Conservation (phyloP, 2,329 filamentous ascomycete species). For the Coniochaeta sp. region DNA sequence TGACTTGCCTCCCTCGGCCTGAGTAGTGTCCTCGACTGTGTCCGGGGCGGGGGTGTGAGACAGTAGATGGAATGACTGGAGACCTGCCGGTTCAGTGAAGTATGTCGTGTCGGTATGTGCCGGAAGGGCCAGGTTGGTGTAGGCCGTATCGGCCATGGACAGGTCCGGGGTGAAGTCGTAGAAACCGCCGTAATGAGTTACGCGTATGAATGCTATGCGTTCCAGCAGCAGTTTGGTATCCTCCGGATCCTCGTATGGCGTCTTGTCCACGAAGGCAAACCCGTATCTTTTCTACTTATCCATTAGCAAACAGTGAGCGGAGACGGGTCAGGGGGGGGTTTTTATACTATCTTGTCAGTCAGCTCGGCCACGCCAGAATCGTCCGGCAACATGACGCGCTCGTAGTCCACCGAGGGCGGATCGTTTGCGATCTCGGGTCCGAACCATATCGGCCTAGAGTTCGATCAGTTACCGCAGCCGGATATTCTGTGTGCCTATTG, state of each 20-base stretch:
- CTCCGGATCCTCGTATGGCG: slow-evolving; percentile 57
- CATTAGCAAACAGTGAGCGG: background rate
- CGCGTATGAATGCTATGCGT: slow-evolving; percentile 77
- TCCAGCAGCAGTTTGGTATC: slow-evolving; percentile 70
- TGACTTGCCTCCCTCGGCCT: slow-evolving; percentile 59
- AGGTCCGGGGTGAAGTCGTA: slow-evolving; percentile 86
- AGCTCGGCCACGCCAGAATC: slow-evolving; percentile 49
- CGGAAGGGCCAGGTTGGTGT: slow-evolving; percentile 75
- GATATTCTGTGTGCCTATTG: background rate
- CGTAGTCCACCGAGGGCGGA: slow-evolving; percentile 54
- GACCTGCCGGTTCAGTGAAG: slow-evolving; percentile 83
- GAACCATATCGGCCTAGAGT: slow-evolving; percentile 18
- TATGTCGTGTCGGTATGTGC: slow-evolving; percentile 95
- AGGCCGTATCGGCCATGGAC: slow-evolving; percentile 82
- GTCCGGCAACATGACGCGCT: slow-evolving; percentile 47
- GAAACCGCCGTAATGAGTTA: slow-evolving; percentile 80
- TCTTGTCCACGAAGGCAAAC: slow-evolving; percentile 68
- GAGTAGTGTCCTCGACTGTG: slow-evolving; percentile 14
- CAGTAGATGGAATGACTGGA: slow-evolving; percentile 89
- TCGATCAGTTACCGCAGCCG: background rate
- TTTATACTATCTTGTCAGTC: slow-evolving; percentile 57
- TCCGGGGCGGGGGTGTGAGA: slow-evolving; percentile 53
- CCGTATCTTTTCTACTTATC: slow-evolving; percentile 57
- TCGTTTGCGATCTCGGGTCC: slow-evolving; percentile 25
- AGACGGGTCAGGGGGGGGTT: background rate